Base-by-base conservation (phyloP, 768 basidiomycete genomes). In the Pholiota conissans region DNA sequence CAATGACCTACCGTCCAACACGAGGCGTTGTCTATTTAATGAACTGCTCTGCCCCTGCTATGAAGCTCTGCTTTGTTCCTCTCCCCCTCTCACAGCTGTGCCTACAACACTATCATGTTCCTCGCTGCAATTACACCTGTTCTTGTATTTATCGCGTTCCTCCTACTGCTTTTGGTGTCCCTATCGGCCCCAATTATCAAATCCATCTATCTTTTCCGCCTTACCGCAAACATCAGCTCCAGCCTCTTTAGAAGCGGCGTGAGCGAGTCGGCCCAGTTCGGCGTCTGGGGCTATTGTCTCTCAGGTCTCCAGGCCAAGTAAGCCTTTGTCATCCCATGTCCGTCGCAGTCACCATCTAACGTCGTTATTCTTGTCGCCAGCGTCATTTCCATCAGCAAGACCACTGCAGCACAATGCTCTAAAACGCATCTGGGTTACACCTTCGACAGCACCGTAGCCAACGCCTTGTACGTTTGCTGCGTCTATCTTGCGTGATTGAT, bases 251-350 rank as follows among this genome's bases (percentile, higher is more conserved):
- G 67, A 57, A 66, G 73, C 49, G 71, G 70, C 42, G 77, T 72
- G 39, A 68, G 60, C 27, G 76, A 67, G 20, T 65, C 65, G 48
- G 82, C 79, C 57, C 72, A 71, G 39, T 82, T 86, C 66, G 86
- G 86, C 55, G 79, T 86, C 51, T 89, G 83, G 77, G 87, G 87
- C 29, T 86, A 84, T 64, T 88, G 86, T 69, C 71, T 79, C 35
- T 78, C 79, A 28, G 74, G 72, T 16, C 64, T 80, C 53, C 69
- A 80, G 32, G 68, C 79, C 64, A 71, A 75, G 81, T 83, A 67
- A 60, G 74, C 63, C 37, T 49, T 52, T 32, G 18, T 52, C 49
- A 52, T 60, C 47, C 59, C 56, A 51, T 60, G 46, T 42, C 54
- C 39, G 30, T 47, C 58, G 61, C 58, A 53, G 56, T 59, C 60